Base-by-base conservation (phyloP, 2,329 filamentous ascomycete species). In the Phoma sp. region DNA sequence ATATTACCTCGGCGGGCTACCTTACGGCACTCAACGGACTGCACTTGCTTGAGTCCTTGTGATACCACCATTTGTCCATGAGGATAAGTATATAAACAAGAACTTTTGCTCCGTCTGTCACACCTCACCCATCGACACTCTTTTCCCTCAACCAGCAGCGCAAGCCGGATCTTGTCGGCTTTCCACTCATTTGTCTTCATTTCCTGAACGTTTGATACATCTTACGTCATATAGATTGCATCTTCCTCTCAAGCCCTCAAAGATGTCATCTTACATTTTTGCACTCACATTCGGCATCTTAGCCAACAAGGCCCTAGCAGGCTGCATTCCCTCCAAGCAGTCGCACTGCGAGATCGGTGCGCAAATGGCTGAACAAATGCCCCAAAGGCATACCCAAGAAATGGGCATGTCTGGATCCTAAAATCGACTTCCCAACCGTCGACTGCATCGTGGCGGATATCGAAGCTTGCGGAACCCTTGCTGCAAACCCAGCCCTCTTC, bases 141-240 rank as follows among this genome's bases (percentile, higher is more conserved):
- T 4, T 38, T 38, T 38, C 34, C 15, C 34, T 25, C 15, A 38
- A 20, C 18, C 34, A 38, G 20, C 34, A 38, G 20, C 20, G 34
- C 34, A 38, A 38, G 34, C 34, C 23, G 18, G 34, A 38, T 38
- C 34, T 38, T 38, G n/a, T n/a, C n/a, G n/a, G n/a, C n/a, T n/a
- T n/a, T n/a, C n/a, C n/a, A n/a, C n/a, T n/a, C n/a, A n/a, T n/a
- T n/a, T n/a, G n/a, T n/a, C n/a, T n/a, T n/a, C n/a, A n/a, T n/a
- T n/a, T n/a, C n/a, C n/a, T n/a, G n/a, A n/a, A n/a, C n/a, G n/a
- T n/a, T n/a, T n/a, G n/a, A n/a, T n/a, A n/a, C n/a, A n/a, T 12
- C 18, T 37, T 7, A 23, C 37, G 23, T n/a, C 9, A 11, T n/a
- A 17, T 26, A 28, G 4, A 15, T 40, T 26, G 10, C 14, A 7